Evolutionary conservation across 768 basidiomycete species (phyloP), one percentile per base, ranked within the genome.

Genomic region (Crucibulum laeve): DNA sequence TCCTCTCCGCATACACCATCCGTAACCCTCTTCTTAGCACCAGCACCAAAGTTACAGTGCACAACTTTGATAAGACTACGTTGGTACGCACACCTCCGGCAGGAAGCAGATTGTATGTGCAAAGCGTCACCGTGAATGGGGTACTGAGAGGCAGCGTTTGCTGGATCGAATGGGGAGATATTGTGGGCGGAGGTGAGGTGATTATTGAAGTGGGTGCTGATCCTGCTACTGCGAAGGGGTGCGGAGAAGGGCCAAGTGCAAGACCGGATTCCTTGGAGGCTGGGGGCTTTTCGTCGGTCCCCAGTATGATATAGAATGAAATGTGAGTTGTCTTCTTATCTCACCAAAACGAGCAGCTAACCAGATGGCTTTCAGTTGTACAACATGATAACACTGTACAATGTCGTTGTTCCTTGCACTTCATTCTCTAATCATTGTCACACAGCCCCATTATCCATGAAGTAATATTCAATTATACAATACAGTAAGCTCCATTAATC

Each of bases 1-100:
- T 76, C 47, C 54, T 77, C 6, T 76, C 73, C 6, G 62, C 67
- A 2, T 75, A 65, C 53, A 69, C 65, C 2, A 48, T 77, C 25
- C 53, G 50, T 33, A 75, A 75, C 50, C 53, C 58, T 39, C 42
- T 70, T 15, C 53, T 69, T 47, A 61, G 57, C 40, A 72, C 70
- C 1, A 46, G 50, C 14, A 76, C 76, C 0, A 59, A 51, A 0
- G 66, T 76, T 53, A 61, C 54, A n/a, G 74, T 75, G 1, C 41
- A 48, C 14, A 61, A 62, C 26, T 77, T 76, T 43, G 74, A 77
- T 49, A 45, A 50, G 14, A 40, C 56, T 6, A 61, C 67, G 5
- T 52, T 76, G 11, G 48, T 49, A 14, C 53, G 56, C n/a, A 48
- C 62, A 11, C 74, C 73, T 6, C 66, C 71, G 0, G 47, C 56